Evolutionary conservation across 2,329 filamentous ascomycete species (phyloP).

Genomic region (Pseudocercospora fijiensis): DNA sequence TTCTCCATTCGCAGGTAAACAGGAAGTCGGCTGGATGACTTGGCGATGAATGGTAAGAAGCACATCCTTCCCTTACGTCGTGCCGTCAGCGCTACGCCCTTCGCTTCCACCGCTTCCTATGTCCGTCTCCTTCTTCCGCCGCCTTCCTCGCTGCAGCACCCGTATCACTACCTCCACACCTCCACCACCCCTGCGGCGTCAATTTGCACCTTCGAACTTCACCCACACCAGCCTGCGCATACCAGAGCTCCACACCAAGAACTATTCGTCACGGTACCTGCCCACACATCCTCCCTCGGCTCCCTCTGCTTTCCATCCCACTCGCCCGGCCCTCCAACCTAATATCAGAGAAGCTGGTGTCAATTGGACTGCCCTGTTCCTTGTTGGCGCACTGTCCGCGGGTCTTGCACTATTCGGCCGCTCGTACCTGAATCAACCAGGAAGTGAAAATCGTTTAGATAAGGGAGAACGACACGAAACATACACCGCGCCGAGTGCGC

Average conservation of each 20-base stretch:
- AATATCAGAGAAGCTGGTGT: constrained; percentile 16
- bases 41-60: not conserved
- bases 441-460: not conserved
- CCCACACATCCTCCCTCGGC: constrained; percentile 2
- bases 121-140: constrained; percentile 1
- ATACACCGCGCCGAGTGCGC: constrained; percentile 22
- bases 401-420: constrained; percentile 28
- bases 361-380: constrained; percentile 27
- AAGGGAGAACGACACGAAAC: not conserved
- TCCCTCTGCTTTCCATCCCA: constrained; percentile 3
- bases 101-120: not conserved
- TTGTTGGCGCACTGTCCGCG: constrained; percentile 27
- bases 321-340: constrained; percentile 10
- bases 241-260: not conserved
- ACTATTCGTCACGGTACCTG: not conserved
- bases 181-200: not conserved
- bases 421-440: constrained; percentile 18
- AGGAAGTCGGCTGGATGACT: not conserved
- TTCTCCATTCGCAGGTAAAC: not conserved
- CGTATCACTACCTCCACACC: not conserved
- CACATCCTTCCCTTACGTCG: not conserved
- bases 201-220: constrained; percentile 1
- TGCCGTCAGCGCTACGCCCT: not conserved
- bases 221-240: not conserved
- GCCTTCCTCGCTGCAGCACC: not conserved